phyloP scores from a whole-genome alignment of 2,329 filamentous ascomycete genomes.

The Trichoderma sp. region DNA sequence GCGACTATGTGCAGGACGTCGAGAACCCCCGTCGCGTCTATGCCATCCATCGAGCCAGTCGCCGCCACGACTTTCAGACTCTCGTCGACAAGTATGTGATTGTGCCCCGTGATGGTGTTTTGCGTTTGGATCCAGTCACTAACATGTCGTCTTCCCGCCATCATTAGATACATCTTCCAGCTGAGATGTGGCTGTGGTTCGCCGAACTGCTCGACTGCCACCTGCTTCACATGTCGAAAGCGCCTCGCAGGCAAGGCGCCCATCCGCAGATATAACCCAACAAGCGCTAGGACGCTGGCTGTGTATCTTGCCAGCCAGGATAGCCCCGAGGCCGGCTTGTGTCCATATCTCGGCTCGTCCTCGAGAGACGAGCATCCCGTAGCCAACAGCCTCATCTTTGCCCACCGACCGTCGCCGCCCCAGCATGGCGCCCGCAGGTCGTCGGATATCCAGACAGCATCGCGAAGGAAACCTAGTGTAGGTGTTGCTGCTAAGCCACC shows the following conservation, averaged over 20 bases:
- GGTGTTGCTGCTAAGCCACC: constrained; percentile 9
- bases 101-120: neutral
- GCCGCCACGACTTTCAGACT: constrained; percentile 65
- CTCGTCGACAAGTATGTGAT: constrained; percentile 64
- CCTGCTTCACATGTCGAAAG: constrained; percentile 78
- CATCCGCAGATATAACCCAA: constrained; percentile 74
- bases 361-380: constrained; percentile 49
- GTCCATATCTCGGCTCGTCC: constrained; percentile 51
- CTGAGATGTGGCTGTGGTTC: constrained; percentile 79
- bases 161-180: constrained; percentile 71
- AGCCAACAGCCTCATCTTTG: constrained; percentile 51
- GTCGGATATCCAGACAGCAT: neutral
- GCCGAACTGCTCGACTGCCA: constrained; percentile 68
- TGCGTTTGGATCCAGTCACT: neutral
- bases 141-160: neutral
- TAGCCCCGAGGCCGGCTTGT: constrained; percentile 71
- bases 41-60: constrained; percentile 60
- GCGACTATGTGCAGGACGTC: constrained; percentile 56
- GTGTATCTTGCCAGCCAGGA: constrained; percentile 79
- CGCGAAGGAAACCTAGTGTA: constrained; percentile 13
- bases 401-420: constrained; percentile 31
- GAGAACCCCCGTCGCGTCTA: constrained; percentile 64
- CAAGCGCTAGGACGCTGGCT: constrained; percentile 80
- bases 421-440: constrained; percentile 13
- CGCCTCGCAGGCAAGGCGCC: constrained; percentile 67